These are phyloP conservation scores for Euphorbia tirucalli DNA, from an alignment of 345 rosid genomes.

Conservation along the genomic window DNA sequence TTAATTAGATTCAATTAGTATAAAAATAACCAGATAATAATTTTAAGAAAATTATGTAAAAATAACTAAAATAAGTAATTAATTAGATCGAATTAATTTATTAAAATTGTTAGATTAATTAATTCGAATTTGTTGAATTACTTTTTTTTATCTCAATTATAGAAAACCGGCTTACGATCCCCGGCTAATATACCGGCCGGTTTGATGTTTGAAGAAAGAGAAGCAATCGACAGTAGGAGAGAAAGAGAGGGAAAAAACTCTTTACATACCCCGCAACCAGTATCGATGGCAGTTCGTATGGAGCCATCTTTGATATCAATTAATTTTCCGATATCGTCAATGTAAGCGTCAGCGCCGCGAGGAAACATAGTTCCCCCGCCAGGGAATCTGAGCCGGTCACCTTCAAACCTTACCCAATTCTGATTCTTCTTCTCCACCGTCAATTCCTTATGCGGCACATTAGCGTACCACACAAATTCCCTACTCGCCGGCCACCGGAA, in stretches of 20 bases:
- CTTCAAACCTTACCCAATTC: constrained; percentile 76
- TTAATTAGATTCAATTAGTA: no score
- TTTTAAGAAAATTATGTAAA: no score
- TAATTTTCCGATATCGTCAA: constrained; percentile 71
- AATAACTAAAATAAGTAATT: no score
- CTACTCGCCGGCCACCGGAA: constrained; percentile 90
- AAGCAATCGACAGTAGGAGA: background rate
- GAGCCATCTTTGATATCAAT: constrained; percentile 82
- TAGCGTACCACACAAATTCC: constrained; percentile 78
- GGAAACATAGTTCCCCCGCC: constrained; percentile 99
- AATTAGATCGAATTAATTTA: no score
- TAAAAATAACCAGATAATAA: no score
- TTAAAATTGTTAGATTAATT: no score
- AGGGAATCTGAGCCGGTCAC: constrained; percentile 73
- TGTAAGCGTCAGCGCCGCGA: constrained; percentile 78
- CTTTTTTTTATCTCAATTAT: no score
- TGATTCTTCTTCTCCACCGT: constrained; percentile 84
- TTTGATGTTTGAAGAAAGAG: background rate
- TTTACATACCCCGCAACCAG: constrained; percentile 93
- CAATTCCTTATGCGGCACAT: constrained; percentile 85
- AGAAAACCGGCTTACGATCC: constrained; percentile 2
- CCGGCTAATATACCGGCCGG: constrained; percentile 12
- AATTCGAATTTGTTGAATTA: no score
- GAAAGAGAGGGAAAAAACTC: background rate
- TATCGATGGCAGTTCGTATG: constrained; percentile 85